Percentiles rank a stretch among this genome's conserved stretches.
phyloP scores from a whole-genome alignment of 768 basidiomycete genomes.

The Termitomyces sp. region DNA sequence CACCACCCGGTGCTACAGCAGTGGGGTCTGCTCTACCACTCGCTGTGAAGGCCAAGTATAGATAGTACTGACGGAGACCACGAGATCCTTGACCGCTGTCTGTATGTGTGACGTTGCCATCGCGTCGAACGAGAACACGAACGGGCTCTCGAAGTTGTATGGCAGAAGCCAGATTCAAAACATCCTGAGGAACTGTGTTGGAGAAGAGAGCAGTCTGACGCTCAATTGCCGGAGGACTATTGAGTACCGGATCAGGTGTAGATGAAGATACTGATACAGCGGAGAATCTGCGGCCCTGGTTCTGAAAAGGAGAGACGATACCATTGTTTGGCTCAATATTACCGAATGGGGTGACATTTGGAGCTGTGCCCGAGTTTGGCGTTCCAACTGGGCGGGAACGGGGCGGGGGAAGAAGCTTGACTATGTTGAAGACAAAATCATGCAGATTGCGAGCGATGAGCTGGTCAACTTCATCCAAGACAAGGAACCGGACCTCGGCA shows the following conservation, averaged over 20 bases:
- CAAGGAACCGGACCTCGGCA: conserved; percentile 86
- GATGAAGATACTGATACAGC: conserved; percentile 42
- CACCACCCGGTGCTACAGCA: conserved; percentile 39
- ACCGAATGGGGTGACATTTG: conserved; percentile 27
- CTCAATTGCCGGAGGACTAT: conserved; percentile 44
- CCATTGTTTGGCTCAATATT: conserved; percentile 40
- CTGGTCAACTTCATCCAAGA: conserved; percentile 97
- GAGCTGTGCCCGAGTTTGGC: conserved; percentile 26
- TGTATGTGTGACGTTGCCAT: conserved; percentile 74
- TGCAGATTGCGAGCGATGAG: conserved; percentile 95
- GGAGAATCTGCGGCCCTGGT: conserved; percentile 54
- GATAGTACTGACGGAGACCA: conserved; percentile 90
- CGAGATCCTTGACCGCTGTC: conserved; percentile 65
- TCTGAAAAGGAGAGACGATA: conserved; percentile 30
- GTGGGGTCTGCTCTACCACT: conserved; percentile 62
- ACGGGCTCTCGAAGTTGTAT: conserved; percentile 96
- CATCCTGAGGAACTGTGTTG: conserved; percentile 97
- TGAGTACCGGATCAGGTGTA: conserved; percentile 27
- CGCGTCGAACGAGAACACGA: conserved; percentile 91
- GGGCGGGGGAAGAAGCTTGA: conserved; percentile 87
- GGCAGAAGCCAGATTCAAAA: conserved; percentile 88
- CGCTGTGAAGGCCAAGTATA: conserved; percentile 93
- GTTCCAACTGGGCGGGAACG: conserved; percentile 58
- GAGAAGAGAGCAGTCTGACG: conserved; percentile 94
- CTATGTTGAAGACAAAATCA: conserved; percentile 91